Conservation (phyloP, 495 filamentous ascomycete genomes). For the Tetracladium marchalianum region DNA sequence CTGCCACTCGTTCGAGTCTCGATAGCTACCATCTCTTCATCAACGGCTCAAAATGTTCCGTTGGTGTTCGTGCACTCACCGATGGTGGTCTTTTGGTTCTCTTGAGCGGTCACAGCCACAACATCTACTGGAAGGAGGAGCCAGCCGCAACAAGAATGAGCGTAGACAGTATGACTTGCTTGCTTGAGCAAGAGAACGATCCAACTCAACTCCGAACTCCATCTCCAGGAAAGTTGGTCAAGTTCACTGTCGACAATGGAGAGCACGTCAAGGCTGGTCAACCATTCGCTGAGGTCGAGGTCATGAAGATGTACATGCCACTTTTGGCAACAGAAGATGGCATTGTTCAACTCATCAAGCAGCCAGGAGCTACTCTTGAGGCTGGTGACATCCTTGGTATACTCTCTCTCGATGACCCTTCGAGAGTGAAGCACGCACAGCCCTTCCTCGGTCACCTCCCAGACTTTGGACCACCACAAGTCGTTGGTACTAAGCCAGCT, state of each 20-base stretch:
- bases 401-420: constrained; percentile 89
- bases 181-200: constrained; percentile 98
- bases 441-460: constrained; percentile 92
- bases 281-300: constrained; percentile 93
- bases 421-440: constrained; percentile 91
- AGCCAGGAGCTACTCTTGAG: constrained; percentile 94
- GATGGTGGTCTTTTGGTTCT: constrained; percentile 94
- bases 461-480: constrained; percentile 72
- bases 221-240: constrained; percentile 95
- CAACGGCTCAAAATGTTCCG: constrained; percentile 93
- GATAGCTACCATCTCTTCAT: constrained; percentile 99
- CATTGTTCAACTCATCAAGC: constrained; percentile 97
- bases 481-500: constrained; percentile 85
- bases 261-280: constrained; percentile 91
- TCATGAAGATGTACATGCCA: constrained; percentile 99
- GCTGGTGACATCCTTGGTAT: constrained; percentile 99
- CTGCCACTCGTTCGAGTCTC: constrained; percentile 80
- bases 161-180: constrained; percentile 94
- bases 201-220: constrained; percentile 93
- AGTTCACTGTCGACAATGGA: constrained; percentile 95
- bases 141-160: constrained; percentile 89
- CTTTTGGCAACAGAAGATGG: constrained; percentile 94
- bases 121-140: constrained; percentile 99
- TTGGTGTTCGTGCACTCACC: constrained; percentile 84
- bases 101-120: constrained; percentile 85